Conservation (phyloP, 257 asterid genomes). For the Verbena officinalis region DNA sequence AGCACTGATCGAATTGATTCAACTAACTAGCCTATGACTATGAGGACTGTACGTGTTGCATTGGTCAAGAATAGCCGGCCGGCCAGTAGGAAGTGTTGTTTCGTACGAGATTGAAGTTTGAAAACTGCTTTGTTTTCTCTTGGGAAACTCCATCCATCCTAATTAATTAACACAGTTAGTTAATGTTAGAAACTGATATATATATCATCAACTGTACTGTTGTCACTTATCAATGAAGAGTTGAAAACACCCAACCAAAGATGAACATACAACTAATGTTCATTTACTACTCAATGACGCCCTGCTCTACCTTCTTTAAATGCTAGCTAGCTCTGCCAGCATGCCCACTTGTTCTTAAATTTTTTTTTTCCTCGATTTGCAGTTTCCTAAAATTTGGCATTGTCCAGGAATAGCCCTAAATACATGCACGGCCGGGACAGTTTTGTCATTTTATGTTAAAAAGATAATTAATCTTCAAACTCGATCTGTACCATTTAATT, state of each 20-base stretch:
- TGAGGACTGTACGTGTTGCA: neutral
- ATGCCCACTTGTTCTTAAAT: neutral
- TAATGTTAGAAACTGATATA: conserved; percentile 27
- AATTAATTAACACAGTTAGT: too few species aligned
- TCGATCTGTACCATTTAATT: too few species aligned
- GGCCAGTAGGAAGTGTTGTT: conserved; percentile 28
- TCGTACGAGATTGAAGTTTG: conserved; percentile 25
- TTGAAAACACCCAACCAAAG: conserved; percentile 25
- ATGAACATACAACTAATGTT: conserved; percentile 22
- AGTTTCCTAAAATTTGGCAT: conserved; percentile 24
- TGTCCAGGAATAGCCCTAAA: neutral
- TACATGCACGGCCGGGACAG: neutral
- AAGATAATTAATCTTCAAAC: too few species aligned
- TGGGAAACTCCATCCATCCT: conserved; percentile 26
- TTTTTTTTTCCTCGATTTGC: neutral
- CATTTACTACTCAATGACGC: conserved; percentile 26
- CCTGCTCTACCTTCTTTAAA: conserved; percentile 11
- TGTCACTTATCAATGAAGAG: conserved; percentile 27
- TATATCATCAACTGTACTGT: conserved; percentile 16
- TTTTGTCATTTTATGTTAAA: conserved; percentile 4
- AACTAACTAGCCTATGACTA: conserved; percentile 28
- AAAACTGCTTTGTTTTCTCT: conserved; percentile 6
- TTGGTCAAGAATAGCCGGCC: conserved; percentile 33
- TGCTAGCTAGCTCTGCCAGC: conserved; percentile 1
- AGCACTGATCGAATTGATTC: too few species aligned